Percentiles rank a stretch among this genome's conserved stretches.
Conservation (phyloP, 495 filamentous ascomycete species). For the Hyaloscypha variabilis region DNA sequence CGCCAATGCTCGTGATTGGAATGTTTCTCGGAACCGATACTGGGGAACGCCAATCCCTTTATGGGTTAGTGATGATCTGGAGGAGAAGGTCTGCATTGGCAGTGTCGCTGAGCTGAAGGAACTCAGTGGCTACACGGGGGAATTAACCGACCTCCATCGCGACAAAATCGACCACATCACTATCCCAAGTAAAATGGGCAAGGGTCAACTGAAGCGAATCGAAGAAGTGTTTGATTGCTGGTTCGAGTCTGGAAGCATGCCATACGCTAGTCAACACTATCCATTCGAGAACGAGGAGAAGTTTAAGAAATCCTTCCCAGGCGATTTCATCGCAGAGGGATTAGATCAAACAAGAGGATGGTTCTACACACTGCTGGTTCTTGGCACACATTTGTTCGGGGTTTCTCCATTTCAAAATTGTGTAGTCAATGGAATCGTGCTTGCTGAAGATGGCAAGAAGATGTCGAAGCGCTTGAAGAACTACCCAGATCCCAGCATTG, state of each 20-base stretch:
- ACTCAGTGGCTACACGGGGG: constrained; percentile 82
- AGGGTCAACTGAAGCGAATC: constrained; percentile 78
- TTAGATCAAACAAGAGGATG: constrained; percentile 94
- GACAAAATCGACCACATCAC: constrained; percentile 97
- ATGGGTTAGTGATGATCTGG: constrained; percentile 87
- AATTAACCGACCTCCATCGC: constrained; percentile 88
- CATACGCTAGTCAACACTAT: constrained; percentile 90
- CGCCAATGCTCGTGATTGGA: constrained; percentile 94
- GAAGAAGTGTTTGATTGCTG: constrained; percentile 98
- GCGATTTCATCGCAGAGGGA: constrained; percentile 96
- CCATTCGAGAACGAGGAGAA: constrained; percentile 90
- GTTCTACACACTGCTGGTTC: constrained; percentile 93
- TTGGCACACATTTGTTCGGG: constrained; percentile 90
- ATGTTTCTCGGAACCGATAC: constrained; percentile 92
- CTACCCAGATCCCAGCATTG: constrained; percentile 84
- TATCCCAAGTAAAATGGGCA: constrained; percentile 90
- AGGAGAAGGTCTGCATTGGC: constrained; percentile 86
- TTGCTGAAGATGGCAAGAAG: constrained; percentile 97
- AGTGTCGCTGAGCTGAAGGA: constrained; percentile 85
- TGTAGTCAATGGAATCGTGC: constrained; percentile 94
- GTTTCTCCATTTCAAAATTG: constrained; percentile 93
- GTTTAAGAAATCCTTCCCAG: constrained; percentile 84
- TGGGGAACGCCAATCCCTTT: constrained; percentile 96
- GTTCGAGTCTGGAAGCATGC: constrained; percentile 90
- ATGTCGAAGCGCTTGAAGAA: constrained; percentile 99